Conservation (phyloP, 2,329 filamentous ascomycete species). For the Aspergillus pseudoterreus region DNA sequence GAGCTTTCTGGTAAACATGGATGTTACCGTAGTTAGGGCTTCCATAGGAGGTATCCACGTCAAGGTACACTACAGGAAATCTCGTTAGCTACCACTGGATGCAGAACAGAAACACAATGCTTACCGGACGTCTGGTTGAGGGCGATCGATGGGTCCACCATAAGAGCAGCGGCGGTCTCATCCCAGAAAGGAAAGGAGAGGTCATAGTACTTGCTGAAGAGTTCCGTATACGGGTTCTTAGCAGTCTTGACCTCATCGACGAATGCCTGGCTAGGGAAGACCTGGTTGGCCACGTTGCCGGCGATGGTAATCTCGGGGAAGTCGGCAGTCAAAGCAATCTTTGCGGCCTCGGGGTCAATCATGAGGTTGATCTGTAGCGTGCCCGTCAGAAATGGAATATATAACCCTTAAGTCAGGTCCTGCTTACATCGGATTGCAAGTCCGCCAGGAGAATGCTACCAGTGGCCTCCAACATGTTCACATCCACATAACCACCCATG, state of each 20-base stretch:
- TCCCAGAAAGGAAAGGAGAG: slow-evolving; percentile 46
- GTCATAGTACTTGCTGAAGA: slow-evolving; percentile 38
- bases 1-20: slow-evolving; percentile 40
- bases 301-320: slow-evolving; percentile 47
- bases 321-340: slow-evolving; percentile 47
- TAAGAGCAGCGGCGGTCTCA: slow-evolving; percentile 42
- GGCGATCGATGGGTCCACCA: slow-evolving; percentile 35
- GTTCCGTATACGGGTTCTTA: slow-evolving; percentile 35
- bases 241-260: slow-evolving; percentile 37
- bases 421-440: slow-evolving; percentile 24
- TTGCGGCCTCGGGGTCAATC: slow-evolving; percentile 50
- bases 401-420: slow-evolving; percentile 4
- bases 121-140: slow-evolving; percentile 34
- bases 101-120: slow-evolving; percentile 1
- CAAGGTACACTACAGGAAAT: slow-evolving; percentile 33
- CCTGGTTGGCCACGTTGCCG: slow-evolving; percentile 47
- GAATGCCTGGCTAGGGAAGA: slow-evolving; percentile 38
- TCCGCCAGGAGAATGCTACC: slow-evolving; percentile 24
- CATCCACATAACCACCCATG: slow-evolving; percentile 50
- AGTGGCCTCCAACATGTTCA: slow-evolving; percentile 32
- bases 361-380: slow-evolving; percentile 45
- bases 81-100: not conserved
- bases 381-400: slow-evolving; percentile 26
- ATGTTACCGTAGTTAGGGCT: slow-evolving; percentile 43
- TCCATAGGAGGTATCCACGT: slow-evolving; percentile 42